phyloP scores from a whole-genome alignment of 2,329 filamentous ascomycete genomes.

The Paracamarosporium sp. region DNA sequence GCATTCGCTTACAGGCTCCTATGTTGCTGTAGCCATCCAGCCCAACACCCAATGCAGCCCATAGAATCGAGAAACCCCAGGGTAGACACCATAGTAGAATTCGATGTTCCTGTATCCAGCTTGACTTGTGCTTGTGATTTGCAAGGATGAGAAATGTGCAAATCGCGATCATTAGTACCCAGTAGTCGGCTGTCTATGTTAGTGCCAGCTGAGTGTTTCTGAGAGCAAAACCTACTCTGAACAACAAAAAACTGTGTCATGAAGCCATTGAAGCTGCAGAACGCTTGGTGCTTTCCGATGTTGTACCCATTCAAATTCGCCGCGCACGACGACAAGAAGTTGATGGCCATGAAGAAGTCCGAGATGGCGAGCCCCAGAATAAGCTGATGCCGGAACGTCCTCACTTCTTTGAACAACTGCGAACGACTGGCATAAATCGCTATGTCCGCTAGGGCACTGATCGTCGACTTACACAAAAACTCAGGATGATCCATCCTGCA shows the following conservation, averaged over 20 bases:
- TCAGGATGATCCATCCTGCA: conserved; percentile 48
- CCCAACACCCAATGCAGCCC: conserved; percentile 36
- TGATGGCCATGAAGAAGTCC: conserved; percentile 51
- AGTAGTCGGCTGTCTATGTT: conserved; percentile 47
- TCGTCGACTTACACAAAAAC: conserved; percentile 33
- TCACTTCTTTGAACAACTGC: conserved; percentile 47
- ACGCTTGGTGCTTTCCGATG: conserved; percentile 38
- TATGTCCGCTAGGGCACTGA: background rate
- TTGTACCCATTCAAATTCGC: conserved; percentile 42
- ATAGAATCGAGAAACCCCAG: conserved; percentile 46
- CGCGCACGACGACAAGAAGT: conserved; percentile 48
- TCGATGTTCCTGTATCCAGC: conserved; percentile 48
- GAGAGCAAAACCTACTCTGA: conserved; percentile 39
- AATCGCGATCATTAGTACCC: conserved; percentile 51
- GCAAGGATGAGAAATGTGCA: conserved; percentile 52
- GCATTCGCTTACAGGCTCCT: conserved; percentile 26
- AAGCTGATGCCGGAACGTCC: conserved; percentile 51
- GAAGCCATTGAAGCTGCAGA: conserved; percentile 53
- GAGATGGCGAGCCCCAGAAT: conserved; percentile 52
- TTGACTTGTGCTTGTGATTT: conserved; percentile 43
- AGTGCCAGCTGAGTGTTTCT: background rate
- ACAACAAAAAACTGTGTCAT: conserved; percentile 53
- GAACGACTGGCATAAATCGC: background rate
- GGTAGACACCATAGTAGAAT: conserved; percentile 44
- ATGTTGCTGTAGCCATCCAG: conserved; percentile 27